Percentiles rank a stretch among this genome's conserved stretches.
Evolutionary conservation across 192 early-diverging fungal genomes (phyloP).

Genomic region (Entophlyctis luteolus): DNA sequence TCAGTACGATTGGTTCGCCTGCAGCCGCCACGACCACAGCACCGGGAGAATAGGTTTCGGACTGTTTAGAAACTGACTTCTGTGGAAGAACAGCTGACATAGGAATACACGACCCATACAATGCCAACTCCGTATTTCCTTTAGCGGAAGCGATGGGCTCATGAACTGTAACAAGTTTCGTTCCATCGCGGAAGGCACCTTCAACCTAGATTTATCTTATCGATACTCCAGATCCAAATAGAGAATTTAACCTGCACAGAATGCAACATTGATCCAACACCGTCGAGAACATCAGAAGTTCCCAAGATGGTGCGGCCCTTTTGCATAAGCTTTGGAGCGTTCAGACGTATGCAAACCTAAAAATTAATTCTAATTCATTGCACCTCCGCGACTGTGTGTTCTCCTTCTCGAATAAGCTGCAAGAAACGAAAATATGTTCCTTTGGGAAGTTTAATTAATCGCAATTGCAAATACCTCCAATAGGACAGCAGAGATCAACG

Average conservation of each 20-base stretch:
- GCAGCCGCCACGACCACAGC: neutral
- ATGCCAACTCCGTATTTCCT: conserved; percentile 76
- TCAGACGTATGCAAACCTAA: too few relatives aligned
- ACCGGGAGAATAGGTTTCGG: neutral
- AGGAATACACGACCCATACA: conserved; percentile 83
- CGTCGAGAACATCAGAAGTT: conserved; percentile 72
- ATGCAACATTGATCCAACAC: conserved; percentile 64
- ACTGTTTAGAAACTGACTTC: neutral
- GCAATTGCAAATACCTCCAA: too few relatives aligned
- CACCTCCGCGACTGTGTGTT: conserved; percentile 72
- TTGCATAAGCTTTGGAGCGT: conserved; percentile 73
- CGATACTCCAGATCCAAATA: neutral
- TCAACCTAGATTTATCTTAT: conserved; percentile 59
- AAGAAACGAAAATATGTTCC: too few relatives aligned
- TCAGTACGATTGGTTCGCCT: conserved; percentile 60
- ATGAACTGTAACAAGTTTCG: conserved; percentile 90
- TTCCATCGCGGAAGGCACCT: conserved; percentile 89
- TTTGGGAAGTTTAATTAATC: too few relatives aligned
- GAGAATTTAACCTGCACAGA: conserved; percentile 53
- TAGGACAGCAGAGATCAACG: conserved; percentile 82
- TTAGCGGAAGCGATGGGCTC: conserved; percentile 80
- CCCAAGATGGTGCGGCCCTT: conserved; percentile 86
- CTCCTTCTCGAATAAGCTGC: conserved; percentile 89
- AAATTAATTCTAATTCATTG: neutral
- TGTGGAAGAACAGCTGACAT: conserved; percentile 58